A percentile compares a stretch with the other conserved stretches of the same genome.
These are phyloP conservation scores for Aspergillus sp. DNA, from an alignment of 2,329 filamentous ascomycete species.

Conservation along the genomic window DNA sequence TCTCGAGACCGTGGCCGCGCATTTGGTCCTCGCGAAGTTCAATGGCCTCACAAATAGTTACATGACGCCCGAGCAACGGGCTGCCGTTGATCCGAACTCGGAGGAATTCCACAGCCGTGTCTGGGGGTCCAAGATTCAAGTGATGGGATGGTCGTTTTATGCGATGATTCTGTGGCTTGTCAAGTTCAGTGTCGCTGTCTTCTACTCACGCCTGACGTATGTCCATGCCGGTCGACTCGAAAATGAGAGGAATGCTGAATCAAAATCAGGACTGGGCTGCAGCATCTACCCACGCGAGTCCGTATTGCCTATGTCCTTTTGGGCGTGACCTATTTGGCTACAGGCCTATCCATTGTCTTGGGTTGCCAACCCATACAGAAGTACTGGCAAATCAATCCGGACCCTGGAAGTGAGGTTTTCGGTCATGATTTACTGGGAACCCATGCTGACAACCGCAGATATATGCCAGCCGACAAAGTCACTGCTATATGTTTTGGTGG, in stretches of 20 bases:
- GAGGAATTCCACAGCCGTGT: slow-evolving; percentile 43
- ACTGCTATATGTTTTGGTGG: slow-evolving; percentile 41
- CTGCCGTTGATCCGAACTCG: slow-evolving; percentile 36
- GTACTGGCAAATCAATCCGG: slow-evolving; percentile 55
- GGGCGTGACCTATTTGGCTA: slow-evolving; percentile 41
- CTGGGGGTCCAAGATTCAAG: slow-evolving; percentile 45
- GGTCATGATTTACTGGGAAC: neutral
- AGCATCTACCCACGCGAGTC: slow-evolving; percentile 37
- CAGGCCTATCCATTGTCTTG: slow-evolving; percentile 43
- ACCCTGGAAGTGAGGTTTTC: slow-evolving; percentile 47
- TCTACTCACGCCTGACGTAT: slow-evolving; percentile 49
- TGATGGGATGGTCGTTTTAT: slow-evolving; percentile 51
- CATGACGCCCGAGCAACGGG: slow-evolving; percentile 47
- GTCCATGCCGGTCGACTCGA: neutral
- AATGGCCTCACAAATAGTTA: slow-evolving; percentile 50
- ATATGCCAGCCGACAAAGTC: slow-evolving; percentile 44
- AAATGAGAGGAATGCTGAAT: slow-evolving; percentile 1
- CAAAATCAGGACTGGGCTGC: slow-evolving; percentile 29
- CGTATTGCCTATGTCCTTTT: slow-evolving; percentile 46
- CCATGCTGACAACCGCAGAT: slow-evolving; percentile 23
- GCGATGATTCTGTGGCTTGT: slow-evolving; percentile 46
- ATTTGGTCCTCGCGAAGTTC: slow-evolving; percentile 42
- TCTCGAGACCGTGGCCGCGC: slow-evolving; percentile 42
- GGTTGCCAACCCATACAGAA: slow-evolving; percentile 48
- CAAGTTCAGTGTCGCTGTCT: slow-evolving; percentile 48